phyloP scores from a whole-genome alignment of 371 early-diverging fungal species.

The Rhizomucor pusillus region DNA sequence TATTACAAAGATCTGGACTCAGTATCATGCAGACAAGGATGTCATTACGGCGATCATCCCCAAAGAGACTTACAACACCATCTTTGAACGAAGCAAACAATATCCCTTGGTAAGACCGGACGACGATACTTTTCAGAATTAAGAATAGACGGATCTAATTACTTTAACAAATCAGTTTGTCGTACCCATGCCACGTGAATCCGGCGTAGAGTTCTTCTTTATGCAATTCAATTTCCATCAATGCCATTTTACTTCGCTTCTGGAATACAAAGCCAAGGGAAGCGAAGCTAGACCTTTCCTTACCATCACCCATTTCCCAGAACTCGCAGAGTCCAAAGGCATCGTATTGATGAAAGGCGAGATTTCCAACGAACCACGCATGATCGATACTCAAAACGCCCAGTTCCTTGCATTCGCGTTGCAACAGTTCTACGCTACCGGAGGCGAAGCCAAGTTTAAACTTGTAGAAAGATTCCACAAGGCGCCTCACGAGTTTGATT shows the following conservation, averaged over 20 bases:
- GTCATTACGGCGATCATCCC: conserved; percentile 79
- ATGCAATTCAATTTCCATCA: conserved; percentile 84
- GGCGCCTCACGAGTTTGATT: conserved; percentile 72
- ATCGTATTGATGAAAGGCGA: conserved; percentile 94
- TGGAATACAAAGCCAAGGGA: conserved; percentile 87
- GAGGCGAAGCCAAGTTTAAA: conserved; percentile 59
- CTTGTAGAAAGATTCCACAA: conserved; percentile 81
- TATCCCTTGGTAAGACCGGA: conserved; percentile 68
- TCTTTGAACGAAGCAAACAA: conserved; percentile 59
- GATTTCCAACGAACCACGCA: conserved; percentile 51
- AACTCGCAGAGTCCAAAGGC: conserved; percentile 72
- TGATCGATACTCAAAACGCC: conserved; percentile 72
- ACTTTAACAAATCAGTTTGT: conserved; percentile 64
- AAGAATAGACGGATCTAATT: neutral
- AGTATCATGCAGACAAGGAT: conserved; percentile 70
- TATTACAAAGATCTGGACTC: conserved; percentile 81
- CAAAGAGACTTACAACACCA: conserved; percentile 63
- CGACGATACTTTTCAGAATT: neutral
- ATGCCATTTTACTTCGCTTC: conserved; percentile 82
- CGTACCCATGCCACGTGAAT: conserved; percentile 80
- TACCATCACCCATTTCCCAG: conserved; percentile 87
- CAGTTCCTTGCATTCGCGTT: conserved; percentile 79
- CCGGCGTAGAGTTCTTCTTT: conserved; percentile 86
- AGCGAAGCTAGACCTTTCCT: conserved; percentile 81
- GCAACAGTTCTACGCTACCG: conserved; percentile 89